These are phyloP conservation scores for Phytophthora pseudosyringae DNA, from an alignment of 352 stramenopile species.

Conservation along the genomic window DNA sequence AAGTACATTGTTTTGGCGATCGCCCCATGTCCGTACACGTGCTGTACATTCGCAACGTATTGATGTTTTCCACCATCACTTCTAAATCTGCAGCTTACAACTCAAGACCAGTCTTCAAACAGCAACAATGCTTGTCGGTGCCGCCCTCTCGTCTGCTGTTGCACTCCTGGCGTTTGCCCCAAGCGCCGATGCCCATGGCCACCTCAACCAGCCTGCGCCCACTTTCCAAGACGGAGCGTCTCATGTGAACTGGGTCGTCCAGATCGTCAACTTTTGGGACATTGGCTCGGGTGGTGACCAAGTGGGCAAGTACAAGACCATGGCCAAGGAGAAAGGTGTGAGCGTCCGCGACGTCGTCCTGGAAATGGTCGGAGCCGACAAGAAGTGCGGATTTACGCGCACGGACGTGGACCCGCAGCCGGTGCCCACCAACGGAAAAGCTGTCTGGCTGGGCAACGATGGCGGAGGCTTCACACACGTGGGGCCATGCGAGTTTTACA, in stretches of 20 bases:
- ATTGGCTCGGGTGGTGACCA: conserved; percentile 25
- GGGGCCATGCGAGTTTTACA: conserved; percentile 50
- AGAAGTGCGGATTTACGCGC: conserved; percentile 1
- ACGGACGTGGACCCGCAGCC: neutral
- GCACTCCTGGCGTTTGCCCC: conserved; percentile 1
- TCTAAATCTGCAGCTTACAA: conserved; percentile 1
- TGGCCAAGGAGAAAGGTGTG: conserved; percentile 24
- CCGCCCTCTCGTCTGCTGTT: neutral
- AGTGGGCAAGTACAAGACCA: conserved; percentile 23
- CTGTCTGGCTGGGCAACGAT: conserved; percentile 28
- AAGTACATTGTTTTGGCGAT: too few relatives aligned
- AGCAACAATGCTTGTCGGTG: neutral
- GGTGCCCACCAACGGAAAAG: conserved; percentile 27
- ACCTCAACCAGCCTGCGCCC: conserved; percentile 21
- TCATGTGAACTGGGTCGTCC: conserved; percentile 18
- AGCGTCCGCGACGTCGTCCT: conserved; percentile 32
- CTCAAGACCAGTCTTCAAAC: neutral
- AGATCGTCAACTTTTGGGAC: conserved; percentile 32
- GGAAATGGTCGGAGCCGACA: conserved; percentile 16
- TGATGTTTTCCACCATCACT: neutral
- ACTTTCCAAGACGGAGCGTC: conserved; percentile 16
- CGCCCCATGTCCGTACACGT: neutral
- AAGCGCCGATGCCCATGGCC: conserved; percentile 16
- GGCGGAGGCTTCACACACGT: conserved; percentile 32
- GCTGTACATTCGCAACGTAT: neutral